Conservation (phyloP, 2,329 filamentous ascomycete species). For the Pestalotiopsis sp. region DNA sequence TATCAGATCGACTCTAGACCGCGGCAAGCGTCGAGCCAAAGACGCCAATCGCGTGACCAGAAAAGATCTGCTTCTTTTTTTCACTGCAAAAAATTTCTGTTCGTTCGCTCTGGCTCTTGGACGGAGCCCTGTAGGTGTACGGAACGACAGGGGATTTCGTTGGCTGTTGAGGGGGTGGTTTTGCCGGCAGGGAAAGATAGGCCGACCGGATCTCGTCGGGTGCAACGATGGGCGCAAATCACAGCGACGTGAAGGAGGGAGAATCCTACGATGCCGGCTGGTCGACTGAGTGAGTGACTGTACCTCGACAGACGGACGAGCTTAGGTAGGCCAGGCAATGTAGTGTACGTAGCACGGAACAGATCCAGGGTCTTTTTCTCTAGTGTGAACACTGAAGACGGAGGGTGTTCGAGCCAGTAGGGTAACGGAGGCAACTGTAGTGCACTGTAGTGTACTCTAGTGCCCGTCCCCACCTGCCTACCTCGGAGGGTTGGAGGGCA, state of each 20-base stretch:
- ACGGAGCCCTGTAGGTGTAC: neutral
- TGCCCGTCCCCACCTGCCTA: conserved; percentile 13
- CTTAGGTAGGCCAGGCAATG: too few relatives aligned
- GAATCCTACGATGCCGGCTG: neutral
- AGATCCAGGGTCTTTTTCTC: too few relatives aligned
- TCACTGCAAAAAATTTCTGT: neutral
- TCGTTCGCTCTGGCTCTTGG: neutral
- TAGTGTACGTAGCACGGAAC: too few relatives aligned
- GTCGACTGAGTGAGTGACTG: too few relatives aligned
- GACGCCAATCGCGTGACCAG: neutral
- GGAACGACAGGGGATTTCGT: neutral
- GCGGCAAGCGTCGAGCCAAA: neutral
- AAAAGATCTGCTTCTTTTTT: neutral
- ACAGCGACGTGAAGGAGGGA: neutral
- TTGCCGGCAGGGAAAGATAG: conserved; percentile 10
- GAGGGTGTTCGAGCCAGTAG: too few relatives aligned
- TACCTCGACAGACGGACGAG: too few relatives aligned
- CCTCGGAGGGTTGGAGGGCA: neutral
- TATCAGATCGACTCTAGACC: neutral
- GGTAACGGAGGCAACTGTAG: neutral
- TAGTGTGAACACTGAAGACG: too few relatives aligned
- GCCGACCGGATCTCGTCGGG: conserved; percentile 12
- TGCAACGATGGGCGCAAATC: conserved; percentile 2
- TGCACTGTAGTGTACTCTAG: neutral
- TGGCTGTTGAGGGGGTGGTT: neutral